phyloP scores from a whole-genome alignment of 108 stramenopile species.

The Discostella pseudostelligera region DNA sequence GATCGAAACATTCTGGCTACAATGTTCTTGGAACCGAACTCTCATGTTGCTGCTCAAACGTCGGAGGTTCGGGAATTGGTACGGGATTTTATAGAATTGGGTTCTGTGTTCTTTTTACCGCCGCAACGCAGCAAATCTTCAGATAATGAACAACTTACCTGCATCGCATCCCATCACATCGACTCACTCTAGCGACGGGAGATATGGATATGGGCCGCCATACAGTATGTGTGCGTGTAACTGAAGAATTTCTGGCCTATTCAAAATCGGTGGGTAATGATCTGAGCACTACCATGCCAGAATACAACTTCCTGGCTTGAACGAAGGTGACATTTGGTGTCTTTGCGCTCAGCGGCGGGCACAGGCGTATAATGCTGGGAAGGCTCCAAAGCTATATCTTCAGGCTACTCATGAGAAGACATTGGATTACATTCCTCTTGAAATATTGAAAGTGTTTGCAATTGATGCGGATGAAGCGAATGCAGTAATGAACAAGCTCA shows the following conservation, averaged over 20 bases:
- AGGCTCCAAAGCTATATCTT: constrained; percentile 68
- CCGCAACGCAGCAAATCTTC: too few relatives aligned
- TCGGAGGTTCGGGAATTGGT: constrained; percentile 63
- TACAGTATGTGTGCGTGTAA: constrained; percentile 78
- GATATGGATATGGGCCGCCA: constrained; percentile 73
- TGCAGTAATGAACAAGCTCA: constrained; percentile 45
- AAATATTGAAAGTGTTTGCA: constrained; percentile 56
- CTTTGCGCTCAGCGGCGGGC: constrained; percentile 86
- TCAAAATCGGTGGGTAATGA: constrained; percentile 80
- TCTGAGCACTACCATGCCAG: constrained; percentile 68
- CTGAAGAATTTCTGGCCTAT: constrained; percentile 72
- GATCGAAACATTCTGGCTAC: constrained; percentile 33
- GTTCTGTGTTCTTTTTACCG: constrained; percentile 38
- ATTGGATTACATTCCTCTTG: constrained; percentile 60
- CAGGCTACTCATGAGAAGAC: constrained; percentile 83
- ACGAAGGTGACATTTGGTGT: constrained; percentile 84
- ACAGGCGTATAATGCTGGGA: constrained; percentile 69
- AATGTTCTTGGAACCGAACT: constrained; percentile 75
- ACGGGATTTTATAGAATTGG: constrained; percentile 88
- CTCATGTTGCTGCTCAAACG: constrained; percentile 66
- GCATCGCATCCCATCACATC: constrained; percentile 8
- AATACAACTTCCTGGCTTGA: constrained; percentile 77
- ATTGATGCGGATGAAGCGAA: constrained; percentile 65
- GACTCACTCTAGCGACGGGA: constrained; percentile 52
- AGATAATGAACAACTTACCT: too few relatives aligned